phyloP scores from a whole-genome alignment of 2,329 filamentous ascomycete genomes.

The Dactylellina haptotyla region DNA sequence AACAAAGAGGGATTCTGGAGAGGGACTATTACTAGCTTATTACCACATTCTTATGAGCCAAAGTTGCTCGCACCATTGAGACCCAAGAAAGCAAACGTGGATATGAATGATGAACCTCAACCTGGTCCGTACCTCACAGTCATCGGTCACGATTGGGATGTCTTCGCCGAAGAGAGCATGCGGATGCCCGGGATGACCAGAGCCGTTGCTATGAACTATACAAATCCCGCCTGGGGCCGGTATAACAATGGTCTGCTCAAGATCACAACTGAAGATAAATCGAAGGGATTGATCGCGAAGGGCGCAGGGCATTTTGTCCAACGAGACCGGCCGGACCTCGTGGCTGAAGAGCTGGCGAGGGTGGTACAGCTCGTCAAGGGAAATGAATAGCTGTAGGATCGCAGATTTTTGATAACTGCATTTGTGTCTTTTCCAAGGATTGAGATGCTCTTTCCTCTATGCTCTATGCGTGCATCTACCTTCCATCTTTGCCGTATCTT shows the following conservation, averaged over 20 bases:
- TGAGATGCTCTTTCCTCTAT: no score
- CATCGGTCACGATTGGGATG: constrained; percentile 67
- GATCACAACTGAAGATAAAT: constrained; percentile 62
- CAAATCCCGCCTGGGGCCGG: constrained; percentile 67
- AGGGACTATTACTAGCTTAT: constrained; percentile 62
- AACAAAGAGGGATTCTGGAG: constrained; percentile 67
- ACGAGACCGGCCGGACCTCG: constrained; percentile 66
- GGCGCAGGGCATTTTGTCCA: constrained; percentile 69
- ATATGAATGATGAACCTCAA: constrained; percentile 7
- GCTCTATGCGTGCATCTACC: no score
- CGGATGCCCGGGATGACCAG: constrained; percentile 59
- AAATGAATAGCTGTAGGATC: no score
- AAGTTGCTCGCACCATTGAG: constrained; percentile 60
- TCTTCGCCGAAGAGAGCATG: constrained; percentile 65
- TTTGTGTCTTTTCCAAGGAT: background rate
- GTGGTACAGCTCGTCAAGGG: constrained; percentile 11
- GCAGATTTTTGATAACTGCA: background rate
- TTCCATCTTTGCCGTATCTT: no score
- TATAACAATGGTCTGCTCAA: constrained; percentile 67
- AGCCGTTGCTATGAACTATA: constrained; percentile 65
- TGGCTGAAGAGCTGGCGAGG: constrained; percentile 58
- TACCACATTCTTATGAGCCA: constrained; percentile 63
- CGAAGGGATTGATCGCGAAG: constrained; percentile 64
- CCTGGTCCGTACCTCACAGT: constrained; percentile 64
- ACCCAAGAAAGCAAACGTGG: constrained; percentile 24